Evolutionary conservation across 106 monocot species (phyloP).

Genomic region (Dendrobium chrysotoxum): DNA sequence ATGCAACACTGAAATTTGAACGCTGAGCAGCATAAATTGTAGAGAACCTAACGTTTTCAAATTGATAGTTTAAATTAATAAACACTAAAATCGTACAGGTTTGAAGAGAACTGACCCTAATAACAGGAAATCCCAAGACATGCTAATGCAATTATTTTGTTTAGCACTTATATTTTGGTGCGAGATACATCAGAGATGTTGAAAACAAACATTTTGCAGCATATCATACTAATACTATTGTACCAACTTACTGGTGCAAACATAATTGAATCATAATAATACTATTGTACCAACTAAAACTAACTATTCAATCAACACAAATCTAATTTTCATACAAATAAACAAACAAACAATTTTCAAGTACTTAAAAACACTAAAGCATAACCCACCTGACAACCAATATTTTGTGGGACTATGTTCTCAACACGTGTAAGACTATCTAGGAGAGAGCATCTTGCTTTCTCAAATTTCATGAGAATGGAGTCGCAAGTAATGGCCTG

Average conservation of each 20-base stretch:
- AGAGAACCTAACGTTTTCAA: neutral
- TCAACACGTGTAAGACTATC: conserved; percentile 65
- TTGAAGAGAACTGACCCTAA: too few relatives aligned
- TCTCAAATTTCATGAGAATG: conserved; percentile 78
- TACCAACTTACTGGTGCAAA: neutral
- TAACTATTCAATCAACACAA: neutral
- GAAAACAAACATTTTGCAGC: too few relatives aligned
- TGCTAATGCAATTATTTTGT: too few relatives aligned
- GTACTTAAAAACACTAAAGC: neutral
- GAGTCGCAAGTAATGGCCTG: conserved; percentile 87
- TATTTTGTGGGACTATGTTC: conserved; percentile 64
- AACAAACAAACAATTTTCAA: conserved; percentile 1
- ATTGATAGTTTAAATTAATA: neutral
- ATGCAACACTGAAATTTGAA: neutral
- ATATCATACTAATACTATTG: neutral
- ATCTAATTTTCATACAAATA: neutral
- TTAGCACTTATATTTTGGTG: too few relatives aligned
- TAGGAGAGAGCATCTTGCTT: conserved; percentile 52
- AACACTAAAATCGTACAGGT: neutral
- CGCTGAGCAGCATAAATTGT: neutral
- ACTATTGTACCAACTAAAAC: neutral
- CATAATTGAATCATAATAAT: neutral
- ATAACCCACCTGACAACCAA: conserved; percentile 58
- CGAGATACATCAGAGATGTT: too few relatives aligned
- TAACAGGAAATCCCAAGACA: too few relatives aligned